phyloP scores from a whole-genome alignment of 2,329 filamentous ascomycete species.

The Clarireedia homoeocarpa region DNA sequence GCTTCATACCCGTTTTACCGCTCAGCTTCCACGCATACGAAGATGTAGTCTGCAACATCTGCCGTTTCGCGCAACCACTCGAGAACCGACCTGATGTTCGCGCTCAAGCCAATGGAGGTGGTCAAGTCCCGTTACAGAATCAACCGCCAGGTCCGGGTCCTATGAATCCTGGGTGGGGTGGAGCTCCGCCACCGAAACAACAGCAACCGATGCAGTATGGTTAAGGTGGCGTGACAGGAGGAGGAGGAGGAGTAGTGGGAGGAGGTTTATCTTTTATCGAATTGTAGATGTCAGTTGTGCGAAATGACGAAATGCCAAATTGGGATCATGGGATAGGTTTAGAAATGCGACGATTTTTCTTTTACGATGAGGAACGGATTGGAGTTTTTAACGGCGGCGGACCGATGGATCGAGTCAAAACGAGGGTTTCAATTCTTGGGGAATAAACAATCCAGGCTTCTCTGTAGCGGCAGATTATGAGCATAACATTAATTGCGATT shows the following conservation, averaged over 20 bases:
- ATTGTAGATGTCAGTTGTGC: no score
- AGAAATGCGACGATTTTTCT: no score
- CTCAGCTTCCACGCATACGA: constrained; percentile 60
- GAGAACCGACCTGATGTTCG: constrained; percentile 32
- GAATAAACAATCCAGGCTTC: no score
- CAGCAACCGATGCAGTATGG: constrained; percentile 27
- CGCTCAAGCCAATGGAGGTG: constrained; percentile 19
- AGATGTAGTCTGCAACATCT: constrained; percentile 67
- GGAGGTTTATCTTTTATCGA: neutral
- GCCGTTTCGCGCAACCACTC: constrained; percentile 65
- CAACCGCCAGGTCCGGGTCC: constrained; percentile 6
- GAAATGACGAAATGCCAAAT: no score
- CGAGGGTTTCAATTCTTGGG: no score
- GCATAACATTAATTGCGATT: no score
- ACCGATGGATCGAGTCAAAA: no score
- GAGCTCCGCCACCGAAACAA: constrained; percentile 19
- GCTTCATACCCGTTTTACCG: constrained; percentile 67
- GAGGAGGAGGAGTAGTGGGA: neutral
- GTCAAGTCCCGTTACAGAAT: constrained; percentile 22
- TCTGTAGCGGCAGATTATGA: no score
- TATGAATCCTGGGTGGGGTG: constrained; percentile 23
- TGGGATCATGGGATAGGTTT: no score
- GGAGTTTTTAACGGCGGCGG: no score
- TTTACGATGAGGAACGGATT: no score
- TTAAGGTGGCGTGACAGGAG: neutral